Evolutionary conservation across 768 basidiomycete genomes (phyloP), one percentile per base, ranked within the genome.

Genomic region (Phanerochaete carnosa): DNA sequence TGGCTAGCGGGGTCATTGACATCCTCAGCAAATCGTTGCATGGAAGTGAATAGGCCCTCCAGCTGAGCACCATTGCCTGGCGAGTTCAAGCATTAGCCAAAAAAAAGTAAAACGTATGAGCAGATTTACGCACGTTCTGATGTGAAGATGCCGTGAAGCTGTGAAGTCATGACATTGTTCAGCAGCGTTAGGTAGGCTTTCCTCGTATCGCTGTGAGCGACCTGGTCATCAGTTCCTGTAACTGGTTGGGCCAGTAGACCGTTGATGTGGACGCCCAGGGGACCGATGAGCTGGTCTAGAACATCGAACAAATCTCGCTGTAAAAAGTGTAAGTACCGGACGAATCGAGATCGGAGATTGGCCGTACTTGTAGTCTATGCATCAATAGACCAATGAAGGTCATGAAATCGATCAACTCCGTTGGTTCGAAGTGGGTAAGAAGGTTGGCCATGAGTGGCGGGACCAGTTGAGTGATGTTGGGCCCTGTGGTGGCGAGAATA

Each of bases 381-480:
- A 95, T 88, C 56, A 98, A 77, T 9, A 97, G 78, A 7, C 90
- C 90, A 57, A 99, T 90, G 78, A 99, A 98, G 68, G 89, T 90
- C 82, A 98, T 89, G 68, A 98, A 96, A 70, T 99, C 97, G 29
- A 90, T 88, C 59, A 99, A 77, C 73, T 99, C 97, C 7, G 89
- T 84, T 1, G 94, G 89, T 65, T 97, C 94, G 68, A 95, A 95
- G 66, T 96, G 92, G 2, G 87, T 83, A 54, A 98, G 84, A n/a
- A 98, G 84, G 70, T 92, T 89, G 47, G 83, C 80, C 86, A 98
- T 98, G 49, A 99, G 80, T 25, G 88, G 80, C 2, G 95, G 94
- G 45, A 98, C 94, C 64, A 88, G 87, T 64, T 89, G 87, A 0
- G 94, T 91, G 55, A 96, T 88, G 37, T 84, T 87, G 7, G 90